A percentile compares a stretch with the other conserved stretches of the same genome.
These are phyloP conservation scores for Berberis vulgaris DNA, from an alignment of 164 flowering plant species.

Conservation along the genomic window DNA sequence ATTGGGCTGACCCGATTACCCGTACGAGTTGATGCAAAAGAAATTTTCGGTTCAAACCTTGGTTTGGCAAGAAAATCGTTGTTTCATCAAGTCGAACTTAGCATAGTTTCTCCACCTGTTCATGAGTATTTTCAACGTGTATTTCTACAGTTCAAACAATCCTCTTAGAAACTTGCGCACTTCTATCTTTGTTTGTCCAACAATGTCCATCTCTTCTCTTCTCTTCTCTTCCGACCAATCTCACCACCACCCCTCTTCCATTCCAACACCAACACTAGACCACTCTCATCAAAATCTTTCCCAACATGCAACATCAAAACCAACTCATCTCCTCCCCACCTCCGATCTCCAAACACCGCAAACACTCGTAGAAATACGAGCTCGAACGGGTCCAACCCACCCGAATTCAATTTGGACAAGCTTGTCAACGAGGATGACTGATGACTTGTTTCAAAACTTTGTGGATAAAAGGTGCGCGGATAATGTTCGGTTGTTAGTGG, in stretches of 20 bases:
- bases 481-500: constrained; percentile 8
- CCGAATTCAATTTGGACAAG: not conserved
- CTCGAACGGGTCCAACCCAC: constrained; percentile 13
- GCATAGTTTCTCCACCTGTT: no score
- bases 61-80: no score
- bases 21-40: no score
- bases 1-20: no score
- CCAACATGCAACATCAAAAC: constrained; percentile 4
- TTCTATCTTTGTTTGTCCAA: not conserved
- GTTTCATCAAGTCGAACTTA: no score
- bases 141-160: no score
- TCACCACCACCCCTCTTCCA: constrained; percentile 1
- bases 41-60: no score
- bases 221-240: constrained; percentile 9
- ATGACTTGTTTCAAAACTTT: constrained; percentile 20
- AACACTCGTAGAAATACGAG: constrained; percentile 30
- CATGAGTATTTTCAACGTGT: no score
- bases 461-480: constrained; percentile 36
- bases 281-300: not conserved
- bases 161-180: no score
- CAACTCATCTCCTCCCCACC: not conserved
- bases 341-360: constrained; percentile 17
- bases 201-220: constrained; percentile 17
- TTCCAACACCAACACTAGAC: not conserved
- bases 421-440: constrained; percentile 13